phyloP scores from a whole-genome alignment of 345 rosid genomes.

The Citrus reticulata region DNA sequence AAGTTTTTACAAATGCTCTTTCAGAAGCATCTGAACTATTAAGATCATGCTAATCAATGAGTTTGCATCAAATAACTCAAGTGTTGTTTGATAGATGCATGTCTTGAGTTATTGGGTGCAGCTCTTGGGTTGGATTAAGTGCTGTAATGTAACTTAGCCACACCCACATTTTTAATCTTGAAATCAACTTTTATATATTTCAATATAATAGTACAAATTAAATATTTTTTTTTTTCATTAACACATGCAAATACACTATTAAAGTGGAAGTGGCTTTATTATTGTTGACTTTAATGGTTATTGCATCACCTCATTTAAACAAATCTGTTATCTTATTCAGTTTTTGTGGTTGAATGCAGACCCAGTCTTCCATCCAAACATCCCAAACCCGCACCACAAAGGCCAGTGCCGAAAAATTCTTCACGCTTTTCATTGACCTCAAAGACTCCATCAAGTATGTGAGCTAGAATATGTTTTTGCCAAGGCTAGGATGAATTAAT shows the following conservation, averaged over 20 bases:
- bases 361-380: conserved; percentile 42
- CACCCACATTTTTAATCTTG: neutral
- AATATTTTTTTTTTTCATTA: neutral
- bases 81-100: too few relatives aligned
- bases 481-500: neutral
- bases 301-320: neutral
- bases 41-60: neutral
- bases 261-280: neutral
- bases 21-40: neutral
- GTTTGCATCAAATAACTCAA: too few relatives aligned
- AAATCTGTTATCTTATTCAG: neutral
- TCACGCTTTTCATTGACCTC: conserved; percentile 53
- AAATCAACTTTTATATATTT: neutral
- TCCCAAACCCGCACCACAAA: conserved; percentile 49
- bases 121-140: too few relatives aligned
- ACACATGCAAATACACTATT: neutral
- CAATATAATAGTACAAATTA: neutral
- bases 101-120: too few relatives aligned
- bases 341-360: conserved; percentile 25
- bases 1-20: neutral
- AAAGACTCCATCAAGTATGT: conserved; percentile 54
- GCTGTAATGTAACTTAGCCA: too few relatives aligned
- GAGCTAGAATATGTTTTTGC: neutral
- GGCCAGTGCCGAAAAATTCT: conserved; percentile 36
- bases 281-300: neutral